Evolutionary conservation across 2,329 filamentous ascomycete species (phyloP).

Genomic region (Fusarium sacchari): DNA sequence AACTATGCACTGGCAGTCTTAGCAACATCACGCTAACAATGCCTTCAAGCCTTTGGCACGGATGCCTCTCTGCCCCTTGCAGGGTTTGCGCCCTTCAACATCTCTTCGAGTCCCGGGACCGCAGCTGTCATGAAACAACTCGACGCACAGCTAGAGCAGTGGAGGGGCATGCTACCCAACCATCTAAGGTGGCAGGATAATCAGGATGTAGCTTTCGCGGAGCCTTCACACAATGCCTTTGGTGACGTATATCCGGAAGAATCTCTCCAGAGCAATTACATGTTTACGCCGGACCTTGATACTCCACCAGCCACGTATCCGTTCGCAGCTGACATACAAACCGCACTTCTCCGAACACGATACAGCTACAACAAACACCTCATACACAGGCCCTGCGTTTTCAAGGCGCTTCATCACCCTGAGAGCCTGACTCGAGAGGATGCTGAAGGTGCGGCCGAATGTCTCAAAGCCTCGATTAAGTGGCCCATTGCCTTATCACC

Average conservation of each 20-base stretch:
- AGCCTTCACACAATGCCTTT: constrained; percentile 32
- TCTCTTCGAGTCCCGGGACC: constrained; percentile 22
- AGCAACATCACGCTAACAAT: constrained; percentile 5
- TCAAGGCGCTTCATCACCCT: constrained; percentile 68
- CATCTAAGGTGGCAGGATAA: constrained; percentile 68
- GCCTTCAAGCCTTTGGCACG: constrained; percentile 33
- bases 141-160: constrained; percentile 64
- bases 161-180: constrained; percentile 65
- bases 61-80: constrained; percentile 19
- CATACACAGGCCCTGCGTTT: constrained; percentile 67
- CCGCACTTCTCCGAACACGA: constrained; percentile 65
- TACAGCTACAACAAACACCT: constrained; percentile 69
- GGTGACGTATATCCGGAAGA: constrained; percentile 33
- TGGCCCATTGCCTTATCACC: constrained; percentile 71
- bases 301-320: constrained; percentile 52
- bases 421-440: constrained; percentile 65
- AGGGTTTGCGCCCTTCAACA: constrained; percentile 28
- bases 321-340: constrained; percentile 65
- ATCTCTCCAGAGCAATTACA: constrained; percentile 28
- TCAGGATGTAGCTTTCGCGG: constrained; percentile 48
- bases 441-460: constrained; percentile 63
- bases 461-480: constrained; percentile 64
- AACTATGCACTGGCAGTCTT: not conserved
- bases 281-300: constrained; percentile 41
- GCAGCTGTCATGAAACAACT: constrained; percentile 59